Evolutionary conservation across 768 basidiomycete species (phyloP).

Genomic region (Cyathus striatus): DNA sequence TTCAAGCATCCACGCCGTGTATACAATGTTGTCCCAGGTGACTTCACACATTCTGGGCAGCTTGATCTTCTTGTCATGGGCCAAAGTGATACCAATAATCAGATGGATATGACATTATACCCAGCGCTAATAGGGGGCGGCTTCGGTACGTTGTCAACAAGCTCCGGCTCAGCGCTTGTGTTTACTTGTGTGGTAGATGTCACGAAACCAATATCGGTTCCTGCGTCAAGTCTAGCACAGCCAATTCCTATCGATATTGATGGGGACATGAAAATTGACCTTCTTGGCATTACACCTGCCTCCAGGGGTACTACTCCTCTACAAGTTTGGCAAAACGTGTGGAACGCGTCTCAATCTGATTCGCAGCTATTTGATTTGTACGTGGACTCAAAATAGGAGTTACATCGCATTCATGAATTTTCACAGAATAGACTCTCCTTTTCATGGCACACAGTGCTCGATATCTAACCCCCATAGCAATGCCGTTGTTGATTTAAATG

Average conservation of each 20-base stretch:
- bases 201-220: constrained; percentile 42
- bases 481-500: constrained; percentile 89
- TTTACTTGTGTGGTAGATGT: constrained; percentile 23
- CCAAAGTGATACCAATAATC: constrained; percentile 38
- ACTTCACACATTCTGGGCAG: constrained; percentile 89
- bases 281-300: constrained; percentile 62
- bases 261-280: constrained; percentile 86
- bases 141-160: constrained; percentile 46
- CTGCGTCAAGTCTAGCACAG: constrained; percentile 66
- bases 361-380: constrained; percentile 67
- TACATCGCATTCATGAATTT: neutral
- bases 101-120: constrained; percentile 69
- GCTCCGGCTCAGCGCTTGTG: neutral
- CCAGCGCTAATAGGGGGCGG: constrained; percentile 55
- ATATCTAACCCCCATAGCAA: constrained; percentile 91
- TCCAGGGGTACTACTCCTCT: constrained; percentile 30
- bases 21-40: constrained; percentile 85
- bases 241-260: constrained; percentile 84
- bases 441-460: constrained; percentile 62
- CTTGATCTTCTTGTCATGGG: constrained; percentile 91
- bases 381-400: constrained; percentile 11
- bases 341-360: constrained; percentile 54
- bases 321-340: constrained; percentile 77
- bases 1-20: constrained; percentile 55
- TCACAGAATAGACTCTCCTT: constrained; percentile 50